Conservation (phyloP, 1,284 basidiomycete genomes). For the Ganoderma lucidum region DNA sequence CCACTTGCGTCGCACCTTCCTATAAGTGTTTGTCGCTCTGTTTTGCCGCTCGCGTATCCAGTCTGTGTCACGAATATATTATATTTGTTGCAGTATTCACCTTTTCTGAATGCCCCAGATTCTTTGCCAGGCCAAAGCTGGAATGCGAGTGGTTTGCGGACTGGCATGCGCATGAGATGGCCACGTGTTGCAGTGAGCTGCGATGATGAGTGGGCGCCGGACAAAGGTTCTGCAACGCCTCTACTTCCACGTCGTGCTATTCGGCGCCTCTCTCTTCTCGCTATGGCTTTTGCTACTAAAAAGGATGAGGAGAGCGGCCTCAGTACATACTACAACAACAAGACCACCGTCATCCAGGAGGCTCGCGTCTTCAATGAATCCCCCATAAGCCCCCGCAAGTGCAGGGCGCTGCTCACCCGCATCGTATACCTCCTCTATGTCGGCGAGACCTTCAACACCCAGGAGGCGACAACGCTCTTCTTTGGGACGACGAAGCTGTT, state of each 20-base stretch:
- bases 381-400: slow-evolving; percentile 96
- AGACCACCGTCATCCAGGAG: slow-evolving; percentile 97
- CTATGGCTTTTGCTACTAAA: slow-evolving; percentile 84
- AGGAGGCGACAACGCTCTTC: slow-evolving; percentile 98
- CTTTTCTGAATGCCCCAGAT: not conserved
- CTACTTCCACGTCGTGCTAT: slow-evolving; percentile 30
- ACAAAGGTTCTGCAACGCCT: slow-evolving; percentile 9
- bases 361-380: slow-evolving; percentile 99
- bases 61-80: slow-evolving; percentile 4
- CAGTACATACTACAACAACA: slow-evolving; percentile 91
- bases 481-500: slow-evolving; percentile 99
- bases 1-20: not conserved
- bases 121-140: not conserved
- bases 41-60: slow-evolving; percentile 15
- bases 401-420: slow-evolving; percentile 94
- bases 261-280: slow-evolving; percentile 30
- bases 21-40: slow-evolving; percentile 6
- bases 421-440: slow-evolving; percentile 97
- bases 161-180: not conserved
- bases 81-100: slow-evolving; percentile 3
- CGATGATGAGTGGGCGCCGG: slow-evolving; percentile 29
- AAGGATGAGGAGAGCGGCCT: slow-evolving; percentile 93
- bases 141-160: not conserved
- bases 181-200: slow-evolving; percentile 31
- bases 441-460: slow-evolving; percentile 94